Evolutionary conservation across 2,329 filamentous ascomycete genomes (phyloP), one percentile per base, ranked within the genome.

Genomic region (Calonectria honghensis): DNA sequence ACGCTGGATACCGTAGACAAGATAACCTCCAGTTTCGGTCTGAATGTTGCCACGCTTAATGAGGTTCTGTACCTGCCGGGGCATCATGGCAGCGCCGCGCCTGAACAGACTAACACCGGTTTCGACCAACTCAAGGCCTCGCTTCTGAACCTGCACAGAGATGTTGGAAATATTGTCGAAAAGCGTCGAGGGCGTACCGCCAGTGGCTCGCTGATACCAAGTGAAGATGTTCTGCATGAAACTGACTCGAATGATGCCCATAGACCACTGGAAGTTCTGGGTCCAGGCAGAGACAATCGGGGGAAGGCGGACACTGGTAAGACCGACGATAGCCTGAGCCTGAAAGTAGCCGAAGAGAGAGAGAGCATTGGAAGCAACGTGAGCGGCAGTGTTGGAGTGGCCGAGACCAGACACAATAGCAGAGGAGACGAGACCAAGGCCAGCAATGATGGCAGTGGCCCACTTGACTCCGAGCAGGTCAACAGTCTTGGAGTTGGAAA

Each of bases 341-440:
- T 98, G 96, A 90, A 98, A 98, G 86, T 97, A 98, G 75, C 94
- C 92, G 83, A 98, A 98, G 37, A 98, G 92, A n/a, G 96, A 97
- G 76, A 98, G 90, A 4, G 96, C 95, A 82, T 98, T 98, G 70
- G 96, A 94, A 70, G 96, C 96, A 77, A 98, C 95, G 85, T 98
- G 96, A 66, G 96, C 96, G 61, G 96, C 96, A 6, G 96, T 96
- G 84, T 98, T 98, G 65, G 95, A 95, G 85, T 98, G 96, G 14
- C 96, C 96, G 6, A 98, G 88, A 39, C 96, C 96, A 35, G 96
- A 98, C 37, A 96, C 94, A 77, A 98, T 91, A 75, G 95, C 96
- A 54, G 96, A 98, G 11, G 95, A 94, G 64, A 95, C 89, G 61
- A 98, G 89, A 79, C 94, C 95, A 59, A 98, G 87, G 75, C 95